Conservation (phyloP, 352 stramenopile genomes). For the Phytophthora sp. region DNA sequence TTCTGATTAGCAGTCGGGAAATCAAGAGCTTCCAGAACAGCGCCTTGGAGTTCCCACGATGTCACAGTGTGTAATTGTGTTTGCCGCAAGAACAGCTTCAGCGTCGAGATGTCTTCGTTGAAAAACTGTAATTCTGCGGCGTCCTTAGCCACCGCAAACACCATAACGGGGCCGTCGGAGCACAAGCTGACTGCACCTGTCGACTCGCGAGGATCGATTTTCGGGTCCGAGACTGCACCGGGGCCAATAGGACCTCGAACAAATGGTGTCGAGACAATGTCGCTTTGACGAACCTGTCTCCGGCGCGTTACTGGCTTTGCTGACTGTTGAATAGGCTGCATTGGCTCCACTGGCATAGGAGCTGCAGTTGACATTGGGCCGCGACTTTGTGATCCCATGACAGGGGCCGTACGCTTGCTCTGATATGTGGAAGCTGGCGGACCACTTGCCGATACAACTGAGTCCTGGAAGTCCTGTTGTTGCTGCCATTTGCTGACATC, state of each 20-base stretch:
- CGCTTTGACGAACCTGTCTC: conserved; percentile 80
- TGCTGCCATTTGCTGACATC: conserved; percentile 87
- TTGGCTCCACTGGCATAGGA: conserved; percentile 48
- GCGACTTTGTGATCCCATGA: conserved; percentile 67
- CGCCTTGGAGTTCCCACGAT: conserved; percentile 40
- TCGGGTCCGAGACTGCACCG: conserved; percentile 6
- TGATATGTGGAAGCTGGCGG: conserved; percentile 30
- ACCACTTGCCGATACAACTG: conserved; percentile 37
- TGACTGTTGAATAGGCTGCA: conserved; percentile 64
- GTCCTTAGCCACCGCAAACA: conserved; percentile 74
- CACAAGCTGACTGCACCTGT: conserved; percentile 53
- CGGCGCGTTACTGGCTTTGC: conserved; percentile 63
- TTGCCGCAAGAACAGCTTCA: conserved; percentile 72
- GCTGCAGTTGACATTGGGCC: conserved; percentile 41
- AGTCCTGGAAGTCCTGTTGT: conserved; percentile 72
- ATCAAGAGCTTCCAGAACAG: conserved; percentile 47
- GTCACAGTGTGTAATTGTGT: conserved; percentile 63
- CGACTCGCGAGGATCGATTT: conserved; percentile 40
- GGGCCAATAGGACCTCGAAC: conserved; percentile 43
- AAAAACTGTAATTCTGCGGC: conserved; percentile 84
- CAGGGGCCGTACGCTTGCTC: conserved; percentile 30
- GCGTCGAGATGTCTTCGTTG: conserved; percentile 71
- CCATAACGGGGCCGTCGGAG: conserved; percentile 80
- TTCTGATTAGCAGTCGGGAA: conserved; percentile 23
- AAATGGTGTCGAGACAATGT: conserved; percentile 81